phyloP scores from a whole-genome alignment of 2,329 filamentous ascomycete species.

The Colletotrichum sp. region DNA sequence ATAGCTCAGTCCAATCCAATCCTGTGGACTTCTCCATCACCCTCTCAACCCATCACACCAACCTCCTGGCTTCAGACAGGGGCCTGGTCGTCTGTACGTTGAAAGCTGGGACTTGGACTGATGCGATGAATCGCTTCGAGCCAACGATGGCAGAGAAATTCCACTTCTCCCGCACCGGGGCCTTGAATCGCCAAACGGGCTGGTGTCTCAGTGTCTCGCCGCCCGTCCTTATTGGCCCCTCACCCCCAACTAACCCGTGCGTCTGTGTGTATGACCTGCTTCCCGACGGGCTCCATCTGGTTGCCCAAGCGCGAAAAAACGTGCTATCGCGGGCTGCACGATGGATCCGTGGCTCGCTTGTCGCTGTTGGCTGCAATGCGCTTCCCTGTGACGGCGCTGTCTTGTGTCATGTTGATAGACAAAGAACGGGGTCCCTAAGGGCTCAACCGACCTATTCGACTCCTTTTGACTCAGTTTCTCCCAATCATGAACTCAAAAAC shows the following conservation, averaged over 20 bases:
- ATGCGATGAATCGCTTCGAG: neutral
- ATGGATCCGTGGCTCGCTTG: neutral
- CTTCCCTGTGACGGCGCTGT: neutral
- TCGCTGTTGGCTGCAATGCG: neutral
- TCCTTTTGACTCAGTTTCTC: neutral
- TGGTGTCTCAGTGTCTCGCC: constrained; percentile 22
- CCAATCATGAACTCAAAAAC: neutral
- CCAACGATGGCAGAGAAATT: constrained; percentile 11
- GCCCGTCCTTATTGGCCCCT: constrained; percentile 4
- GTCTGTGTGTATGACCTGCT: constrained; percentile 4
- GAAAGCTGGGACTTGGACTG: neutral
- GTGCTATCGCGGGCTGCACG: neutral
- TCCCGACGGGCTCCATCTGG: constrained; percentile 1
- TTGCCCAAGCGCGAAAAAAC: constrained; percentile 3
- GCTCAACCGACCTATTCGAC: neutral
- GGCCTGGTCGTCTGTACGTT: neutral
- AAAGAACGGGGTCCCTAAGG: neutral
- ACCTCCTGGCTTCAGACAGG: neutral
- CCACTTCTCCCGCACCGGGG: constrained; percentile 5
- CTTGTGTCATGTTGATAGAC: constrained; percentile 12
- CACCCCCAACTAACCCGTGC: neutral
- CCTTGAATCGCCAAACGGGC: constrained; percentile 19
- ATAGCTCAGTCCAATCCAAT: neutral
- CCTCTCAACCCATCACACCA: neutral
- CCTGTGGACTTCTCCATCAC: neutral